phyloP scores from a whole-genome alignment of 495 filamentous ascomycete genomes.

The Pyrenopolyporus hunteri region DNA sequence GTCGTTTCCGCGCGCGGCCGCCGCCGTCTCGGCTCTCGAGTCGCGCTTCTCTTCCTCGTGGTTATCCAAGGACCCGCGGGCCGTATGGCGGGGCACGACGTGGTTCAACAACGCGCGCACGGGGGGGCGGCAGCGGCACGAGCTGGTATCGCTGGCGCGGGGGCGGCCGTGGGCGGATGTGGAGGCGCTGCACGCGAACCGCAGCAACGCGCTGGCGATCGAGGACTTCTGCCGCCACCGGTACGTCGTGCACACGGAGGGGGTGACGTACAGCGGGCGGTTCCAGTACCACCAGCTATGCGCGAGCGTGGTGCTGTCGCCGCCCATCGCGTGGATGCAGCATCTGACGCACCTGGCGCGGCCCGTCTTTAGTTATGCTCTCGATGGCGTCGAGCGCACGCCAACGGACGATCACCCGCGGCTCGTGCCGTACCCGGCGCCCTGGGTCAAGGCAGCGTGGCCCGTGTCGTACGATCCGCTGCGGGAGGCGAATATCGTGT shows the following conservation, averaged over 20 bases:
- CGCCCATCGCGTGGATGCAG: slow-evolving; percentile 57
- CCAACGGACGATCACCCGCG: not conserved
- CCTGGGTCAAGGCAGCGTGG: slow-evolving; percentile 45
- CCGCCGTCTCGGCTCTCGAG: slow-evolving; percentile 54
- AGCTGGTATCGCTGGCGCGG: slow-evolving; percentile 46
- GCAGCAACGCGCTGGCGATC: slow-evolving; percentile 51
- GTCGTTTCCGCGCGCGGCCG: slow-evolving; percentile 58
- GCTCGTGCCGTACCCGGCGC: slow-evolving; percentile 29
- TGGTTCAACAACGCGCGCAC: slow-evolving; percentile 53
- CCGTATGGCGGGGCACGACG: slow-evolving; percentile 72
- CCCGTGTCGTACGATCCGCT: slow-evolving; percentile 43
- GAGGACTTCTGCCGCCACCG: slow-evolving; percentile 59
- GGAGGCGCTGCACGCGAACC: slow-evolving; percentile 46
- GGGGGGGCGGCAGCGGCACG: slow-evolving; percentile 49
- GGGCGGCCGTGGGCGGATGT: slow-evolving; percentile 58
- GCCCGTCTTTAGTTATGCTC: slow-evolving; percentile 48
- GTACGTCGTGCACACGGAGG: slow-evolving; percentile 66
- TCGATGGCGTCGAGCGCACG: slow-evolving; percentile 30
- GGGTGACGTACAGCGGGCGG: slow-evolving; percentile 63
- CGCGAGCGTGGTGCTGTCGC: slow-evolving; percentile 53
- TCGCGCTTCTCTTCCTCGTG: slow-evolving; percentile 16
- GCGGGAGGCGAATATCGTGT: slow-evolving; percentile 57
- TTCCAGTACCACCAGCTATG: slow-evolving; percentile 62
- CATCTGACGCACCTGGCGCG: slow-evolving; percentile 55
- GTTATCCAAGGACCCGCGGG: slow-evolving; percentile 65